Evolutionary conservation across 768 basidiomycete species (phyloP).

Genomic region (Calocybe gangraenosa): DNA sequence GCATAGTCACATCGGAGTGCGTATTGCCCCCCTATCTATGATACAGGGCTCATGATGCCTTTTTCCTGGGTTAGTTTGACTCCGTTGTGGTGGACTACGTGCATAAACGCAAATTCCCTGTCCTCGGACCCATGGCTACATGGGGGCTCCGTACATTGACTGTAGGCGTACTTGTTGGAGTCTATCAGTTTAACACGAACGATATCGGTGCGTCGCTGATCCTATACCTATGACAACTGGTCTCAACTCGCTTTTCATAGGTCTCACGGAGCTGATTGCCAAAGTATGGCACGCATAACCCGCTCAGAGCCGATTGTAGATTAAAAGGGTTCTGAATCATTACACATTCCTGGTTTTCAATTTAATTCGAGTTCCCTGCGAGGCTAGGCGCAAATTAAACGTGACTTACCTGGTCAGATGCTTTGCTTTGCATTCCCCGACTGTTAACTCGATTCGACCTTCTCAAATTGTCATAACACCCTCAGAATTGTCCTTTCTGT

Average conservation of each 20-base stretch:
- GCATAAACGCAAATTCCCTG: conserved; percentile 91
- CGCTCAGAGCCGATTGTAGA: conserved; percentile 5
- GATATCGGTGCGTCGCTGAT: conserved; percentile 74
- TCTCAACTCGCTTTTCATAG: conserved; percentile 31
- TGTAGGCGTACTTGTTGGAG: conserved; percentile 77
- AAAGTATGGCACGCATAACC: conserved; percentile 77
- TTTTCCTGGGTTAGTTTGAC: conserved; percentile 67
- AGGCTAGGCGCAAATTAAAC: no score
- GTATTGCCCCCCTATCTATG: conserved; percentile 25
- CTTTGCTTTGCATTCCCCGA: no score
- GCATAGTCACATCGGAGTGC: conserved; percentile 93
- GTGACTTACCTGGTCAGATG: no score
- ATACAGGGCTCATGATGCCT: neutral
- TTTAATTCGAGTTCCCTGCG: no score
- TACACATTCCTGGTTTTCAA: no score
- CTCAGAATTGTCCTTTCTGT: no score
- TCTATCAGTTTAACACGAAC: conserved; percentile 98
- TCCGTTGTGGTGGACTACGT: conserved; percentile 81
- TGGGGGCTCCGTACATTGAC: conserved; percentile 82
- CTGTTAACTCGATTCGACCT: no score
- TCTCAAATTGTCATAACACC: no score
- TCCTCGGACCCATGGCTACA: conserved; percentile 59
- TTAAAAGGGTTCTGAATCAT: neutral
- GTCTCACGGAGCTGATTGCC: conserved; percentile 80
- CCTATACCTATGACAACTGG: neutral